Evolutionary conservation across 805 yeast species (phyloP).

Genomic region (Millerozyma miso): DNA sequence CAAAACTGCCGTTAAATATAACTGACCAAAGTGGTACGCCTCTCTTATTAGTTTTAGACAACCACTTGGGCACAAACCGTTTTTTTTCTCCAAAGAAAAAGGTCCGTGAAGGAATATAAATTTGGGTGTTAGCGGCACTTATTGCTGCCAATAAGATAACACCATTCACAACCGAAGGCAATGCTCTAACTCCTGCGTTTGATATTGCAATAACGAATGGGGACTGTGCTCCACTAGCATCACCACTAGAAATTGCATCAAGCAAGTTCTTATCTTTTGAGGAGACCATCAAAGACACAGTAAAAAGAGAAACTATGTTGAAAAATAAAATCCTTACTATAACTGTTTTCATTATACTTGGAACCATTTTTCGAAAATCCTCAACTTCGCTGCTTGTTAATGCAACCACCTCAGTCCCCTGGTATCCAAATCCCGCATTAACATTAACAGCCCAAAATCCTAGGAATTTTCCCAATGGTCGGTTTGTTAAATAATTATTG

Average conservation of each 20-base stretch:
- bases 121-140: slow-evolving; percentile 17
- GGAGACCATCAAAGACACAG: slow-evolving; percentile 17
- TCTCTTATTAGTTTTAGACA: slow-evolving; percentile 11
- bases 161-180: slow-evolving; percentile 15
- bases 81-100: slow-evolving; percentile 17
- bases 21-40: slow-evolving; percentile 12
- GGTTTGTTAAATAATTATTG: slow-evolving; percentile 5
- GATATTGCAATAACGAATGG: slow-evolving; percentile 29
- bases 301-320: slow-evolving; percentile 16
- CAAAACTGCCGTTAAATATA: slow-evolving; percentile 11
- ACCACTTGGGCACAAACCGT: slow-evolving; percentile 16
- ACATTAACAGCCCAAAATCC: slow-evolving; percentile 32
- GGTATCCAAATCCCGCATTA: slow-evolving; percentile 31
- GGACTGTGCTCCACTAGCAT: slow-evolving; percentile 13
- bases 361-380: slow-evolving; percentile 21
- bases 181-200: slow-evolving; percentile 21
- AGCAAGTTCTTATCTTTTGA: slow-evolving; percentile 9
- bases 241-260: slow-evolving; percentile 4
- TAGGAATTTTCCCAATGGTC: slow-evolving; percentile 29
- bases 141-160: slow-evolving; percentile 7
- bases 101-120: slow-evolving; percentile 16
- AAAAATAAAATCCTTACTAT: slow-evolving; percentile 19
- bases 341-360: slow-evolving; percentile 20
- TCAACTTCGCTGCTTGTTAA: slow-evolving; percentile 12
- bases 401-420: slow-evolving; percentile 9